Evolutionary conservation across 1,284 basidiomycete species (phyloP).

Genomic region (Schizophyllum amplum): DNA sequence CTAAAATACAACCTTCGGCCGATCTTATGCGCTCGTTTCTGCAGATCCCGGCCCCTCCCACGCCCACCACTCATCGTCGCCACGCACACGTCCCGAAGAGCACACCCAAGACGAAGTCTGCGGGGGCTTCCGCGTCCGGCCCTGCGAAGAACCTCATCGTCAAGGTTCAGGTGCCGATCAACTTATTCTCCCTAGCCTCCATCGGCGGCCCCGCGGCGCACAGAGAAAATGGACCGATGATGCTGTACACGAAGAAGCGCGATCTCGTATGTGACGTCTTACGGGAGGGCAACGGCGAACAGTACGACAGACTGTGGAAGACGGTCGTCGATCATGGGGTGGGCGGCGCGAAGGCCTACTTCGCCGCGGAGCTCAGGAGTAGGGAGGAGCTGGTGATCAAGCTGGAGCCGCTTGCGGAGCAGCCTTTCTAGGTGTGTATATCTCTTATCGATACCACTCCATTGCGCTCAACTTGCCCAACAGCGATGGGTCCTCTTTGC

Average conservation of each 20-base stretch:
- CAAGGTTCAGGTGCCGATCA: conserved; percentile 38
- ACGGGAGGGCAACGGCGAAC: conserved; percentile 23
- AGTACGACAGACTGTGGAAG: conserved; percentile 31
- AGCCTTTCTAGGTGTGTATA: conserved; percentile 20
- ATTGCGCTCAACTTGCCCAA: too few species aligned
- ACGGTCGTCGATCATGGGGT: conserved; percentile 33
- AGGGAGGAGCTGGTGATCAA: conserved; percentile 41
- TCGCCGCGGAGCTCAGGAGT: conserved; percentile 40
- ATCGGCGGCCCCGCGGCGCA: background rate
- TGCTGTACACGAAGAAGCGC: conserved; percentile 44
- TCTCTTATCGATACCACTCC: background rate
- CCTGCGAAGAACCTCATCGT: conserved; percentile 35
- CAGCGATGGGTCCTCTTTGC: too few species aligned
- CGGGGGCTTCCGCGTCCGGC: background rate
- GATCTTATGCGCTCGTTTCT: conserved; percentile 24
- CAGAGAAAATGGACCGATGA: conserved; percentile 18
- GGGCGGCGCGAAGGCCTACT: conserved; percentile 45
- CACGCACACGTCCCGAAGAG: conserved; percentile 20
- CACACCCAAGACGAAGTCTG: conserved; percentile 7
- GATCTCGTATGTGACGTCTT: conserved; percentile 38
- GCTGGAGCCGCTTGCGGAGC: conserved; percentile 41
- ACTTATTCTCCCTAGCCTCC: background rate
- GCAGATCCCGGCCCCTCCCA: conserved; percentile 21
- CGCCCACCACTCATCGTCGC: conserved; percentile 17
- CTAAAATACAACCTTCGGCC: conserved; percentile 18